Base-by-base conservation (phyloP, 345 rosid genomes). In the Eucalyptus marginata region DNA sequence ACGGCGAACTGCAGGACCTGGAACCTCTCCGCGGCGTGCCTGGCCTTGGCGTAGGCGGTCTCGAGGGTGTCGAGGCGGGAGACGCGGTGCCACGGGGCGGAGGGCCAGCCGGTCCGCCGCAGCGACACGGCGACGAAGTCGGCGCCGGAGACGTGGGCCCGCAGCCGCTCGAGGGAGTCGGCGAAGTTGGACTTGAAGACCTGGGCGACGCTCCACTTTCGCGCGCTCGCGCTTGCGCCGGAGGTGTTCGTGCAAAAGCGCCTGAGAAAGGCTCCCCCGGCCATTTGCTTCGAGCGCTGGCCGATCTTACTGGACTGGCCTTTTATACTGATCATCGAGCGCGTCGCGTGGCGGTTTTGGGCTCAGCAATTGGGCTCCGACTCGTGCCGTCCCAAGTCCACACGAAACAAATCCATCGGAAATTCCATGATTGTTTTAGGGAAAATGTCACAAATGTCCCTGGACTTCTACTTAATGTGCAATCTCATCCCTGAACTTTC, bases 1-100 rank as follows among this genome's bases (percentile, higher is more conserved):
- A 96, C 89, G 3, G 96, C 97, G 90, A 96, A 94, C 91, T 97
- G 99, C 83, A 96, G 90, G 83, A 95, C 90, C 94, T 96, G 98
- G 92, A 94, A 97, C 33, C 92, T 93, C 87, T 94, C 96, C 43
- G 99, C 97, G 56, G 97, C 94, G 87, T 90, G 90, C 85, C 94
- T 95, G 90, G 97, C 94, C 86, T 97, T 96, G 58, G 93, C 88
- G 92, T 96, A 97, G 88, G 98, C 98, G 12, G 93, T 94, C 29
- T 94, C 93, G 4, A 95, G 86, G 5, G 98, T 92, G 90, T 97
- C 98, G 79, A 95, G 92, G 87, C 97, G 90, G 90, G 96, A 94
- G 89, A 94, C 87, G 46, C 96, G 96, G 89, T 96, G 99, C 99
- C 99, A 97, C 14, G 97, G 86, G 90, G 98, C 90, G 89, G 97